phyloP scores from a whole-genome alignment of 2,329 filamentous ascomycete species.

The Penicillium sp. region DNA sequence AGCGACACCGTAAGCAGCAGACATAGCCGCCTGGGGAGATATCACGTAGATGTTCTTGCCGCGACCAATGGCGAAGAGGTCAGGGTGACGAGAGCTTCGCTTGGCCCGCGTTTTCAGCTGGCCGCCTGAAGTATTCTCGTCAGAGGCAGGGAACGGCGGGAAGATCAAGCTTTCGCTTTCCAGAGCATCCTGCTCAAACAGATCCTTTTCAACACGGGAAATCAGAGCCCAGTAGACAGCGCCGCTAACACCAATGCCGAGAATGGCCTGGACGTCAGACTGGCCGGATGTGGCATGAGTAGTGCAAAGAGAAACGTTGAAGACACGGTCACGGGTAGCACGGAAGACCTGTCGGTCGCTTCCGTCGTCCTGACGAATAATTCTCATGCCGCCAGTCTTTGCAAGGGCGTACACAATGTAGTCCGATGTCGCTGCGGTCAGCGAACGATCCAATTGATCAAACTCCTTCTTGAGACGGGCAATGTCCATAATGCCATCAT shows the following conservation, averaged over 20 bases:
- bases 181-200: slow-evolving; percentile 75
- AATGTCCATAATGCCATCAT: slow-evolving; percentile 86
- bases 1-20: slow-evolving; percentile 53
- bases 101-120: slow-evolving; percentile 95
- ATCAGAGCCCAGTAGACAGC: slow-evolving; percentile 95
- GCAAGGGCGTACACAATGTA: slow-evolving; percentile 95
- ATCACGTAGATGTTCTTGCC: slow-evolving; percentile 96
- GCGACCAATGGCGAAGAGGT: slow-evolving; percentile 92
- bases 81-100: slow-evolving; percentile 82
- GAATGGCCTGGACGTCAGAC: slow-evolving; percentile 74
- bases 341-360: slow-evolving; percentile 90
- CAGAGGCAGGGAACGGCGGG: slow-evolving; percentile 80
- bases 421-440: slow-evolving; percentile 84
- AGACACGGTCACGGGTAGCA: slow-evolving; percentile 88
- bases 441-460: slow-evolving; percentile 91
- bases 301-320: slow-evolving; percentile 85
- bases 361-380: slow-evolving; percentile 93
- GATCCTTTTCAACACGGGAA: slow-evolving; percentile 74
- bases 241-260: slow-evolving; percentile 91
- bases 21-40: slow-evolving; percentile 61
- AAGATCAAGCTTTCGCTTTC: slow-evolving; percentile 88
- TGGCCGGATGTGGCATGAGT: slow-evolving; percentile 58
- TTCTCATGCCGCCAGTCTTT: slow-evolving; percentile 87
- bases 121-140: slow-evolving; percentile 88
- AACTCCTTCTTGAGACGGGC: slow-evolving; percentile 96